Percentiles rank a stretch among this genome's conserved stretches.
Evolutionary conservation across 345 rosid genomes (phyloP).

Genomic region (Moricandia moricandioides): DNA sequence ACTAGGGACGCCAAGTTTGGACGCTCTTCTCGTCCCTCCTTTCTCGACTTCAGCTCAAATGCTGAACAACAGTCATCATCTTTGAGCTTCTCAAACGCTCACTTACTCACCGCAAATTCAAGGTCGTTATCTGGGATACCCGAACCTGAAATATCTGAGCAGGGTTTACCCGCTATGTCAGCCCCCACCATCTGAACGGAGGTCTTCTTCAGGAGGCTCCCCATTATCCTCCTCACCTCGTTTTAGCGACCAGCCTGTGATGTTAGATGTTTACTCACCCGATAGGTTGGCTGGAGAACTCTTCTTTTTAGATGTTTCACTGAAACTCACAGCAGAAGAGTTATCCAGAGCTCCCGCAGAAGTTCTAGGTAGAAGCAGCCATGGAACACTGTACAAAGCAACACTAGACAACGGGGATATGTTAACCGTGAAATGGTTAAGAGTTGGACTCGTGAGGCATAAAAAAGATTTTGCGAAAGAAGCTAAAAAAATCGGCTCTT

Average conservation of each 20-base stretch:
- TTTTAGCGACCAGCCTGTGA: constrained; percentile 66
- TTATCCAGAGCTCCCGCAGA: constrained; percentile 97
- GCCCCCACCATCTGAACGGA: constrained; percentile 66
- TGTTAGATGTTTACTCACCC: constrained; percentile 84
- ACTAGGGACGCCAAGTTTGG: constrained; percentile 58
- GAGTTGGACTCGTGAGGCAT: constrained; percentile 85
- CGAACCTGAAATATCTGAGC: constrained; percentile 63
- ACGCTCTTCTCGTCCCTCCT: constrained; percentile 56
- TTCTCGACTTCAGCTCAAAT: constrained; percentile 65
- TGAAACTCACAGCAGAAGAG: constrained; percentile 83
- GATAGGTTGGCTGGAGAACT: constrained; percentile 94
- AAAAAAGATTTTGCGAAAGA: constrained; percentile 91
- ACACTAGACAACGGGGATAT: constrained; percentile 75
- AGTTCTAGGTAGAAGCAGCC: constrained; percentile 98
- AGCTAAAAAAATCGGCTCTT: constrained; percentile 74
- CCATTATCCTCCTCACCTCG: constrained; percentile 76
- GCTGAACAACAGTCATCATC: constrained; percentile 57
- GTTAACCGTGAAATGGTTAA: constrained; percentile 93
- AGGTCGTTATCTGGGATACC: constrained; percentile 70
- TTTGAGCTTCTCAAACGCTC: constrained; percentile 84
- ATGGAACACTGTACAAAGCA: constrained; percentile 91
- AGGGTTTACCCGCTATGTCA: constrained; percentile 34
- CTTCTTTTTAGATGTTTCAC: constrained; percentile 69
- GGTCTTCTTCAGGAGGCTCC: constrained; percentile 69
- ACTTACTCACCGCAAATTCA: constrained; percentile 79